phyloP scores from a whole-genome alignment of 2,329 filamentous ascomycete genomes.

The Pseudogymnoascus sp. region DNA sequence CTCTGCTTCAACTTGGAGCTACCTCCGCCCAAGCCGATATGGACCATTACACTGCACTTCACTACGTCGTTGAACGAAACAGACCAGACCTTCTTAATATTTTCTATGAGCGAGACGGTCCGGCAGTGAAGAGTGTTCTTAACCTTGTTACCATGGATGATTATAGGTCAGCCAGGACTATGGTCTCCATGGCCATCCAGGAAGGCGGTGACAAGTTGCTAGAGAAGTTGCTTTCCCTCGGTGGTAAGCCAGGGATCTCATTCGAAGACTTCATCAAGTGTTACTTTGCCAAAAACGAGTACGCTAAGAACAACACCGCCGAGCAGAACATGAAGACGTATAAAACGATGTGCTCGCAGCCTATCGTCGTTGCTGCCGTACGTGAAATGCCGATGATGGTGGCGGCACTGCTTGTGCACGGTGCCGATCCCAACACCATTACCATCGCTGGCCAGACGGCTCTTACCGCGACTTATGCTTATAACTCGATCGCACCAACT shows the following conservation, averaged over 20 bases:
- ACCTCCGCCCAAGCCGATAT: slow-evolving; percentile 66
- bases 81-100: slow-evolving; percentile 41
- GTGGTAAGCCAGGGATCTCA: slow-evolving; percentile 51
- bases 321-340: slow-evolving; percentile 46
- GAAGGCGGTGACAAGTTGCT: slow-evolving; percentile 45
- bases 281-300: slow-evolving; percentile 36
- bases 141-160: slow-evolving; percentile 50
- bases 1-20: slow-evolving; percentile 62
- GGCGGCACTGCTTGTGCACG: slow-evolving; percentile 49
- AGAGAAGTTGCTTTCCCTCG: slow-evolving; percentile 53
- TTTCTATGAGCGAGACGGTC: slow-evolving; percentile 48
- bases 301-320: slow-evolving; percentile 30
- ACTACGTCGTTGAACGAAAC: slow-evolving; percentile 50
- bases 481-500: slow-evolving; percentile 27
- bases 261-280: slow-evolving; percentile 58
- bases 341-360: slow-evolving; percentile 47
- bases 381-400: slow-evolving; percentile 40
- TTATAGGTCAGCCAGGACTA: slow-evolving; percentile 31
- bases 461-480: slow-evolving; percentile 27
- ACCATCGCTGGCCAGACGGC: slow-evolving; percentile 34
- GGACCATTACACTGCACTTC: slow-evolving; percentile 55
- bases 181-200: slow-evolving; percentile 52
- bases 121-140: slow-evolving; percentile 54
- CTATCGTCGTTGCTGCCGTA: slow-evolving; percentile 54
- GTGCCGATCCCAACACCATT: slow-evolving; percentile 58